Conservation (phyloP, 257 asterid genomes). For the Solanum chiquidenum region DNA sequence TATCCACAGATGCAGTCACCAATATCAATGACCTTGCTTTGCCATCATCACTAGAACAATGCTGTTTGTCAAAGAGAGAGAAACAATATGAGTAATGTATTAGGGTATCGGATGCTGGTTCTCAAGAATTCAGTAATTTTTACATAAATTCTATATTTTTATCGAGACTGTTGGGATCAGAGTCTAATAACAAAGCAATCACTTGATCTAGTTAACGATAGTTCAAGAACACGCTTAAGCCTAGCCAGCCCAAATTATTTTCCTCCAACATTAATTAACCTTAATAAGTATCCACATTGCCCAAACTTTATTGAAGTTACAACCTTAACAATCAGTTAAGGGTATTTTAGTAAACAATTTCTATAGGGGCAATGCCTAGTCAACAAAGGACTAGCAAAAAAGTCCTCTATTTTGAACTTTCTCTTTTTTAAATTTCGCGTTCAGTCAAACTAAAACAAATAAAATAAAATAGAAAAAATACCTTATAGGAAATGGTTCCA, state of each 20-base stretch:
- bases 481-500: slow-evolving; percentile 83
- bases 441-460: neutral
- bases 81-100: neutral
- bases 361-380: neutral
- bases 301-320: neutral
- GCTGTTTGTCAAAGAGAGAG: slow-evolving; percentile 34
- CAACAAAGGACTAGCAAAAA: too few species aligned
- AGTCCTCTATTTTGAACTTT: neutral
- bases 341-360: neutral
- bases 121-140: neutral
- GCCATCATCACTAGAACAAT: slow-evolving; percentile 55
- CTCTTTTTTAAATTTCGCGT: neutral
- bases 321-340: neutral
- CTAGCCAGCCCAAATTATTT: neutral
- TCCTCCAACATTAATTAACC: neutral
- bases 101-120: neutral
- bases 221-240: neutral
- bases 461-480: neutral
- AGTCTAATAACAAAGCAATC: neutral
- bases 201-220: neutral
- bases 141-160: neutral
- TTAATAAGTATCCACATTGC: neutral
- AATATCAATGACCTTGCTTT: slow-evolving; percentile 55
- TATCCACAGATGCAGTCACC: slow-evolving; percentile 88
- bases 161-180: neutral